Percentiles rank a stretch among this genome's conserved stretches.
phyloP scores from a whole-genome alignment of 164 flowering plant genomes.

The Piper betle region DNA sequence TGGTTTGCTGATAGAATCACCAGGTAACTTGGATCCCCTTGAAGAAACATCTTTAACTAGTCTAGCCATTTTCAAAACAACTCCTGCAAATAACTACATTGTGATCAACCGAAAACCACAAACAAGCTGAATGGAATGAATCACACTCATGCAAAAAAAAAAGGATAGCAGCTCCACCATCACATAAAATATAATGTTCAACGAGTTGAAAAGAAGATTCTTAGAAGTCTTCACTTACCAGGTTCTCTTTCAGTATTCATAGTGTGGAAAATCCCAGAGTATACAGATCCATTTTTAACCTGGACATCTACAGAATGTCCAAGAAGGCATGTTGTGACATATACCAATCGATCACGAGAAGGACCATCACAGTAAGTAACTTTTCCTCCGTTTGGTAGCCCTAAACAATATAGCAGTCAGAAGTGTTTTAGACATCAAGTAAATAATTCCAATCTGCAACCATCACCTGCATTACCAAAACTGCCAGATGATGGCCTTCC shows the following conservation, averaged over 20 bases:
- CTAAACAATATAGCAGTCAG: slow-evolving; percentile 15
- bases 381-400: slow-evolving; percentile 31
- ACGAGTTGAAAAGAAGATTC: not conserved
- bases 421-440: not conserved
- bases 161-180: not conserved
- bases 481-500: slow-evolving; percentile 41
- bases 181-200: not conserved
- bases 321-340: slow-evolving; percentile 60
- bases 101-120: no score
- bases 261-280: slow-evolving; percentile 78
- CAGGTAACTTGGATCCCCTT: slow-evolving; percentile 35
- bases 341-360: slow-evolving; percentile 63
- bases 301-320: slow-evolving; percentile 93
- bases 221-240: slow-evolving; percentile 37
- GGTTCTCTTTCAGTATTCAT: slow-evolving; percentile 64
- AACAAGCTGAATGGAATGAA: no score
- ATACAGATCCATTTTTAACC: slow-evolving; percentile 75
- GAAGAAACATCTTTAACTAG: slow-evolving; percentile 46
- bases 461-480: slow-evolving; percentile 34
- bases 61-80: slow-evolving; percentile 80
- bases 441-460: not conserved
- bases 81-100: slow-evolving; percentile 23
- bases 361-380: slow-evolving; percentile 33
- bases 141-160: no score
- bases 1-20: slow-evolving; percentile 39